Evolutionary conservation across 345 rosid genomes (phyloP), one percentile per base, ranked within the genome.

Genomic region (Crucihimalaya himalaica): DNA sequence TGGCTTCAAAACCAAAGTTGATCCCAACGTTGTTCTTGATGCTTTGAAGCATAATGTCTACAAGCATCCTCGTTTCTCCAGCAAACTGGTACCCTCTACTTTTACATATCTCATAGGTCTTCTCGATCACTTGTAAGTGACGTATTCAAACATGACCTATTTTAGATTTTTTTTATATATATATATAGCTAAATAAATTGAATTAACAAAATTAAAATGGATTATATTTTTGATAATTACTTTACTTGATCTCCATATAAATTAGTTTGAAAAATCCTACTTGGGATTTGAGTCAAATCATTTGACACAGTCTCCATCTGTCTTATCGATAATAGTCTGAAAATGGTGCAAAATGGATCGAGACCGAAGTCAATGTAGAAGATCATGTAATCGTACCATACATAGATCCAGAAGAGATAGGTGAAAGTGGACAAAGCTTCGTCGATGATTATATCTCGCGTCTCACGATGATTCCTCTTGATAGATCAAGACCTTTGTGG

Each of bases 51-150:
- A 81, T 13, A 87, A 89, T 52, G 74, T 92, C 86, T 72, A 82
- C 60, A 85, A 73, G 28, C 92, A 89, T 72, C 98, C 98, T 79
- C 98, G 98, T 64, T 92, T 92, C 82, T 87, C 89, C 45, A 84
- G 85, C 83, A 86, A 78, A 57, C 83, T 84, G 82, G 96, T 89
- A 53, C 46, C 25, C 5, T 16, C 15, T 18, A 29, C 6, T 2
- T 16, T 18, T 55, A 31, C 12, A 4, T 32, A 31, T 4, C 0
- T n/a, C n/a, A n/a, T 50, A 20, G 13, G 10, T 51, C 5, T 43
- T 15, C 6, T 14, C 19, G 3, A 43, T 43, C 47, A 42, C 47
- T 39, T 39, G n/a, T 39, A 39, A 10, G 12, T 35, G 14, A 9
- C 12, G 43, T 13, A 13, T 39, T 39, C 43, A 11, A 12, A 12